Evolutionary conservation across 495 filamentous ascomycete genomes (phyloP), one percentile per base, ranked within the genome.

Genomic region (Penicillium riverlandense): DNA sequence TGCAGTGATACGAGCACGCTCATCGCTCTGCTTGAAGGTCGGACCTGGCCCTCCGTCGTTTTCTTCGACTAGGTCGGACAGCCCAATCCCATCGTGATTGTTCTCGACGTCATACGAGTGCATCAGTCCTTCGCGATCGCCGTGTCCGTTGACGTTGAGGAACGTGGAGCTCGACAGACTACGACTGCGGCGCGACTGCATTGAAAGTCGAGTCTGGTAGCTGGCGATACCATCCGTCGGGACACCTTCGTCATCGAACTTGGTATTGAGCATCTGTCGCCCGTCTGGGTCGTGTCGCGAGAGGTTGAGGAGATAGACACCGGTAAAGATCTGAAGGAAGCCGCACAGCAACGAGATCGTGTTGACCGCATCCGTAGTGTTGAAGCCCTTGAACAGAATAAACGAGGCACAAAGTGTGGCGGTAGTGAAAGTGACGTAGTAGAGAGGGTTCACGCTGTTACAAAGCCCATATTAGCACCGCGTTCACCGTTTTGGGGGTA

Each of bases 351-450:
- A 72, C 28, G 94, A 94, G 52, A 98, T 82, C 10, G 90, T 98
- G 66, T 92, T 95, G 49, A 96, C 86, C 2, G 84, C 77, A 59
- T 95, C 87, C 28, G 87, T 88, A 31, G 92, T 98, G 60, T 97
- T 97, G 78, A 98, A 98, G 38, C 92, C 92, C 47, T 80, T 80
- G 75, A 96, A 98, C 32, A 98, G 86, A 60, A 97, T 95, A 71
- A 97, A 97, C 12, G 90, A 96, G 34, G 92, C 92, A 63, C 84
- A 83, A 39, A 98, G 78, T 11, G 92, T 98, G 29, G 85, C 87
- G 6, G 92, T 97, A 6, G 92, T 98, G 66, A 98, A 98, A n/a
- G 91, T 96, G 40, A 98, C 92, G 65, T 98, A 98, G 74, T 98
- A 98, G 30, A 98, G 79, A 1, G 92, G 92, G 60, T 97, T 98